phyloP scores from a whole-genome alignment of 305 asterid genomes.

The Fraxinus sp. region DNA sequence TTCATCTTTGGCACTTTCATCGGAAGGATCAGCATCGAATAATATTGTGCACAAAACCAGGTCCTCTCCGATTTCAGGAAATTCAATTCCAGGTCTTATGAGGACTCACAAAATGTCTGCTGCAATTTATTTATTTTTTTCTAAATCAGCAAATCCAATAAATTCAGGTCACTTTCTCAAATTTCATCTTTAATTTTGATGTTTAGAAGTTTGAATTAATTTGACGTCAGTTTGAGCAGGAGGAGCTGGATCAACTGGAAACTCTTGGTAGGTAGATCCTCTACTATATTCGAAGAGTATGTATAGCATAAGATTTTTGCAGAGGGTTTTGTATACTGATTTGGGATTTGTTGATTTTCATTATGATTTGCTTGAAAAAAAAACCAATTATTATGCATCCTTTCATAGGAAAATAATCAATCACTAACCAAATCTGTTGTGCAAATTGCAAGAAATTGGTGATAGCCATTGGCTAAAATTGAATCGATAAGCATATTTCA shows the following conservation, averaged over 20 bases:
- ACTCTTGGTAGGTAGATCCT: constrained; percentile 53
- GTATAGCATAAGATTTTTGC: neutral
- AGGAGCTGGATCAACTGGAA: constrained; percentile 66
- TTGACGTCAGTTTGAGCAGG: constrained; percentile 32
- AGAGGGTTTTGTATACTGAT: neutral
- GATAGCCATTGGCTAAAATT: neutral
- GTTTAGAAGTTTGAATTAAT: neutral
- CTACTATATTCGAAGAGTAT: constrained; percentile 63
- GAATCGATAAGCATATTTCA: too few relatives aligned
- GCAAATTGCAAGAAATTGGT: neutral
- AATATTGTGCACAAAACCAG: constrained; percentile 5
- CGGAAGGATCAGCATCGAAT: neutral
- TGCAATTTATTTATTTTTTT: constrained; percentile 38
- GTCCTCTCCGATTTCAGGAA: constrained; percentile 20
- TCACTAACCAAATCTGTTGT: neutral
- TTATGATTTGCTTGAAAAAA: too few relatives aligned
- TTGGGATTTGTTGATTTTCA: neutral
- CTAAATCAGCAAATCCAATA: constrained; percentile 72
- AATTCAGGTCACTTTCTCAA: constrained; percentile 43
- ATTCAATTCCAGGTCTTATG: constrained; percentile 39
- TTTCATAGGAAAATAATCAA: neutral
- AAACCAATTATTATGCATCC: neutral
- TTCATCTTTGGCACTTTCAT: constrained; percentile 19
- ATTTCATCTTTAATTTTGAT: neutral
- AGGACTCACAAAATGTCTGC: constrained; percentile 80